Base-by-base conservation (phyloP, 495 filamentous ascomycete genomes). In the Neohortaea acidophila region DNA sequence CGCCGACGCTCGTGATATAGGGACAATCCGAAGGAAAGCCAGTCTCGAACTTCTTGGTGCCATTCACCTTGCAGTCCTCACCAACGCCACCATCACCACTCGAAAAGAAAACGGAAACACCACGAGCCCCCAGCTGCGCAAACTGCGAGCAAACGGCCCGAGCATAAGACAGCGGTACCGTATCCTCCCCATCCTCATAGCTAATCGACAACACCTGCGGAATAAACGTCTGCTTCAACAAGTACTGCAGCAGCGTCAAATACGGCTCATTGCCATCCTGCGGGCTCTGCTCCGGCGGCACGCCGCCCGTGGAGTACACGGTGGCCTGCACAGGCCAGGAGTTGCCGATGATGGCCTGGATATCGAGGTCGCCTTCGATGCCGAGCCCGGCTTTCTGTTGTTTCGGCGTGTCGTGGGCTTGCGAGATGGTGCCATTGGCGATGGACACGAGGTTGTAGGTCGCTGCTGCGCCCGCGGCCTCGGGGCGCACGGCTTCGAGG, bases 401-500 rank as follows among this genome's bases (percentile, higher is more conserved):
- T 5, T 45, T 46, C 8, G 48, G 18, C 24, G 45, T 59, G n/a
- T n/a, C n/a, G n/a, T n/a, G n/a, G n/a, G n/a, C n/a, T n/a, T n/a
- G n/a, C n/a, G n/a, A n/a, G n/a, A n/a, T n/a, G n/a, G n/a, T n/a
- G n/a, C 62, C 68, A 30, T 54, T 48, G 23, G 55, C 57, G 35
- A 71, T 61, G 25, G 56, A 47, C 19, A 56, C 49, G n/a, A 63
- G 51, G 5, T 52, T 57, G 49, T 68, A 70, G 10, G 53, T 45
- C 9, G 57, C 43, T 2, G 62, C 68, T 9, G 54, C 54, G 0
- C 53, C 48, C 27, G 58, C 60, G 10, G 58, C 64, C 13, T 63
- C 66, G 1, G 68, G 67, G 2, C 65, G 59, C 47, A 59, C 70
- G 39, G 62, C 59, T 21, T 59, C 29, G 8, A 72, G 62, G 45